A percentile compares a stretch with the other conserved stretches of the same genome.
Evolutionary conservation across 2,329 filamentous ascomycete species (phyloP).

Genomic region (Chaetomium olivaceum): DNA sequence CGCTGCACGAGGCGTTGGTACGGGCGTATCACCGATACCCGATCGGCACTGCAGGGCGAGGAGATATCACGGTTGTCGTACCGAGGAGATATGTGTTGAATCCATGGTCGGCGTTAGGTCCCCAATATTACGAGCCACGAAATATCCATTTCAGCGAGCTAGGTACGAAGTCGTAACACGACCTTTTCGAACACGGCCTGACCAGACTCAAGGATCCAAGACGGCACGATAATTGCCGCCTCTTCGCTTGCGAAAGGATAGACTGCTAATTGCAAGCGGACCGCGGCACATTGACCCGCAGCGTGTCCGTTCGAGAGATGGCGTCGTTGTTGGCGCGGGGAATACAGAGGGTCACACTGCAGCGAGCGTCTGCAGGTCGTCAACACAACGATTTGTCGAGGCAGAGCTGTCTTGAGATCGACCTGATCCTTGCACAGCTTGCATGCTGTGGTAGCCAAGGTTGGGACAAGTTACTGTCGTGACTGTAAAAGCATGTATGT

Average conservation of each 20-base stretch:
- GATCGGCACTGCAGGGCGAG: constrained; percentile 7
- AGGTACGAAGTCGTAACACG: too few species aligned
- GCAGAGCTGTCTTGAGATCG: constrained; percentile 6
- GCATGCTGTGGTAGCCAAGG: not conserved
- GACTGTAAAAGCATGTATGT: too few species aligned
- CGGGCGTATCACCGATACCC: constrained; percentile 5
- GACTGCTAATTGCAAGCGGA: not conserved
- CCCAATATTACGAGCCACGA: not conserved
- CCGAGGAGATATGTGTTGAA: not conserved
- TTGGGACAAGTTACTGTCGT: not conserved
- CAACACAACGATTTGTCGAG: not conserved
- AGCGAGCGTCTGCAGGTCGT: constrained; percentile 6
- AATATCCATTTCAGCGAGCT: too few species aligned
- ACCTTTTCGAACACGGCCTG: not conserved
- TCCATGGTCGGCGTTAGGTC: not conserved
- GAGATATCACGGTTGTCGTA: not conserved
- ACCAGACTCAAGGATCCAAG: not conserved
- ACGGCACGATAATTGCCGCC: not conserved
- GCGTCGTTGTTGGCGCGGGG: not conserved
- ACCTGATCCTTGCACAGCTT: constrained; percentile 13
- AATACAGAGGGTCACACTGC: constrained; percentile 8
- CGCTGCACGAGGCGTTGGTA: not conserved
- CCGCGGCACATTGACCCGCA: not conserved
- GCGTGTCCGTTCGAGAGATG: not conserved
- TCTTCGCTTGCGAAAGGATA: not conserved